These are phyloP conservation scores for Hymenotorrendiella dingleyae DNA, from an alignment of 2,329 filamentous ascomycete genomes.

Conservation along the genomic window DNA sequence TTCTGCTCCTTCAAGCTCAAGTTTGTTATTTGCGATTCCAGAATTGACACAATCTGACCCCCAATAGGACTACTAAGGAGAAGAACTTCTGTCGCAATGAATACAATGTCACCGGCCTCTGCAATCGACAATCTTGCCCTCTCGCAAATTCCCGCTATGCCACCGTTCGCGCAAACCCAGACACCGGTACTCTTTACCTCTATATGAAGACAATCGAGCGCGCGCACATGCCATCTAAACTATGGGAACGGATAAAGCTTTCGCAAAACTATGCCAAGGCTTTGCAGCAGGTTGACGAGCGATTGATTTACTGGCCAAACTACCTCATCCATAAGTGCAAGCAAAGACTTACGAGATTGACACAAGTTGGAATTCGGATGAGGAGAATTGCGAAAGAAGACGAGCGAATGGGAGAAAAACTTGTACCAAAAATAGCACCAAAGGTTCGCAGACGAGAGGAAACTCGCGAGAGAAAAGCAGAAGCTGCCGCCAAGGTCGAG, in stretches of 20 bases:
- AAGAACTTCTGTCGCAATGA: conserved; percentile 96
- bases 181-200: conserved; percentile 79
- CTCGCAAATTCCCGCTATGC: conserved; percentile 90
- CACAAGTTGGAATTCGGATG: conserved; percentile 80
- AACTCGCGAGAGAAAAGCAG: conserved; percentile 69
- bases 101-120: conserved; percentile 79
- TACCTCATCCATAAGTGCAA: conserved; percentile 94
- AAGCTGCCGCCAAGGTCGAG: conserved; percentile 88
- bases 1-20: conserved; percentile 96
- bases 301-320: conserved; percentile 89
- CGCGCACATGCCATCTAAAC: conserved; percentile 77
- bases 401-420: conserved; percentile 77
- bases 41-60: conserved; percentile 27
- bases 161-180: conserved; percentile 76
- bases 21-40: conserved; percentile 40
- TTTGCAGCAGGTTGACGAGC: conserved; percentile 77
- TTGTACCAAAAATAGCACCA: conserved; percentile 84
- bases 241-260: conserved; percentile 91
- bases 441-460: conserved; percentile 77
- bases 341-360: conserved; percentile 85
- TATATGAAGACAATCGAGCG: conserved; percentile 97
- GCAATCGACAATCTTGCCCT: conserved; percentile 82
- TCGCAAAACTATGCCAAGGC: conserved; percentile 88
- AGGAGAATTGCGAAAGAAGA: conserved; percentile 82
- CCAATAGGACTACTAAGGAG: conserved; percentile 71